Base-by-base conservation (phyloP, 129 eudicot species). In the Escallonia herrerae region DNA sequence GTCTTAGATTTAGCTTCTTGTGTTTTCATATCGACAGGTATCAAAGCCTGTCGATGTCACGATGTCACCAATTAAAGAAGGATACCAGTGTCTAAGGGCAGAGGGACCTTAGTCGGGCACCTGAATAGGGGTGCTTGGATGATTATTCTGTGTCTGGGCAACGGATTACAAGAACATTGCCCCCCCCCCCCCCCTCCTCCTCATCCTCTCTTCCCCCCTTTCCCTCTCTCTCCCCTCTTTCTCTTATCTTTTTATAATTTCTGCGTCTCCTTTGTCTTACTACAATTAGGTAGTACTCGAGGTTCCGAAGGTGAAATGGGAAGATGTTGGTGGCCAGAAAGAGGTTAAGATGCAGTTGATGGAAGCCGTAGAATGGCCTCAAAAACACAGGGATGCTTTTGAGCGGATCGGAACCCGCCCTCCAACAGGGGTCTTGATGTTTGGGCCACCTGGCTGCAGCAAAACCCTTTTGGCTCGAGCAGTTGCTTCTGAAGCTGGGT, bases 361-460 rank as follows among this genome's bases (percentile, higher is more conserved):
- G 82, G 97, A 94, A 84, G 95, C 95, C 13, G 97, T 94, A 58
- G 84, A 81, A 63, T 94, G 99, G 99, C 99, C 99, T 65, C 97
- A 86, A 69, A 94, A 89, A 72, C 91, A 89, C 71, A 86, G 70
- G 63, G 95, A 94, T 74, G 90, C 93, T 73, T 86, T 89, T 65
- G 77, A 63, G 67, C 86, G 93, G 38, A 84, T 94, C 42, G 99
- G 99, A 13, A 86, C 89, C 37, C 79, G 90, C 2, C 97, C 99
- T 47, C 99, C 97, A 10, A 80, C 83, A 3, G 99, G 97, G 46
- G 86, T 94, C 45, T 74, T 94, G 74, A 41, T 94, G 78, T 94
- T 83, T 79, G 99, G 99, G 43, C 99, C 99, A 52, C 99, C 99
- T 14, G 99, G 99, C 47, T 94, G 99, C 82, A 94, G 99, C 68